Percentiles rank a stretch among this genome's conserved stretches.
These are phyloP conservation scores for Verticillium nubilum DNA, from an alignment of 2,329 filamentous ascomycete genomes.

Conservation along the genomic window DNA sequence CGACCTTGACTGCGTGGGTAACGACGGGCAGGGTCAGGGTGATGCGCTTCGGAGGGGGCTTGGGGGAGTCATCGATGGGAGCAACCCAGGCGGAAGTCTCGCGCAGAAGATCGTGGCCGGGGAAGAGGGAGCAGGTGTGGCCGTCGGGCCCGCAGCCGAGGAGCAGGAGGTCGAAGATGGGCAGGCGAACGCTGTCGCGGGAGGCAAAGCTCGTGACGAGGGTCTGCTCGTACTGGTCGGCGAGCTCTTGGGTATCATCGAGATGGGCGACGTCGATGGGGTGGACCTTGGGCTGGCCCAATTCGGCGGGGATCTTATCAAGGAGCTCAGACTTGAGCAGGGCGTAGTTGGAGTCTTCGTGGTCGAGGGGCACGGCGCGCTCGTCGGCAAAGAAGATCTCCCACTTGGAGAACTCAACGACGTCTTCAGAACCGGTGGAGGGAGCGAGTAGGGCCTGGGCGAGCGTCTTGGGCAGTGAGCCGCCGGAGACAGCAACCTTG, in stretches of 20 bases:
- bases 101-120: slow-evolving; percentile 77
- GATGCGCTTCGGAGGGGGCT: slow-evolving; percentile 86
- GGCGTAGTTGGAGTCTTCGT: slow-evolving; percentile 90
- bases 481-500: slow-evolving; percentile 89
- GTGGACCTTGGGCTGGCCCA: slow-evolving; percentile 67
- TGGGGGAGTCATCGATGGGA: slow-evolving; percentile 86
- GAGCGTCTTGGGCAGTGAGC: slow-evolving; percentile 84
- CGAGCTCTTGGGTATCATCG: slow-evolving; percentile 82
- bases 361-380: slow-evolving; percentile 85
- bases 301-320: slow-evolving; percentile 71
- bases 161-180: slow-evolving; percentile 90
- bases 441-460: slow-evolving; percentile 72
- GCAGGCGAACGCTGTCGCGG: slow-evolving; percentile 88
- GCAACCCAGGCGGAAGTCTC: slow-evolving; percentile 90
- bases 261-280: slow-evolving; percentile 63
- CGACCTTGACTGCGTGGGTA: slow-evolving; percentile 77
- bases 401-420: slow-evolving; percentile 78
- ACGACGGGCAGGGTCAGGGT: slow-evolving; percentile 90
- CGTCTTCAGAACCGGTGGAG: slow-evolving; percentile 49
- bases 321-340: slow-evolving; percentile 83
- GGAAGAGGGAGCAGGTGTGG: slow-evolving; percentile 96
- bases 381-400: slow-evolving; percentile 99
- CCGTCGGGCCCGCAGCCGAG: slow-evolving; percentile 94
- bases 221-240: slow-evolving; percentile 86
- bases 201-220: slow-evolving; percentile 83